Evolutionary conservation across 768 basidiomycete species (phyloP).

Genomic region (Infundibulicybe gibba): DNA sequence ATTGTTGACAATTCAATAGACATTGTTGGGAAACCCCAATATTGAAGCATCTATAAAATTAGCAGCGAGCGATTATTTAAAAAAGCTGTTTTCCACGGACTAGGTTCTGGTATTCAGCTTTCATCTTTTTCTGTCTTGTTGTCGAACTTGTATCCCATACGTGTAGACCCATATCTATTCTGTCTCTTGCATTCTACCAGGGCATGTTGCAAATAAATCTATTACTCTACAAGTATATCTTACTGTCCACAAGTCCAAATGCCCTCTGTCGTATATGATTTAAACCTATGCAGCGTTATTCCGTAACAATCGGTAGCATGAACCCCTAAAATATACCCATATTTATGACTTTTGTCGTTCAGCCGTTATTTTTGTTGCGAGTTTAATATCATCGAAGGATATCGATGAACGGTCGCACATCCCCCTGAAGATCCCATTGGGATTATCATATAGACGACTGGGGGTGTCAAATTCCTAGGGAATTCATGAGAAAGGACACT

Average conservation of each 20-base stretch:
- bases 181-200: neutral
- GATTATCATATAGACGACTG: constrained; percentile 49
- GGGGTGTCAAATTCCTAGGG: constrained; percentile 83
- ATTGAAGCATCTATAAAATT: constrained; percentile 61
- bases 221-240: neutral
- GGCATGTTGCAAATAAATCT: neutral
- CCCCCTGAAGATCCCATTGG: constrained; percentile 70
- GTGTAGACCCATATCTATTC: neutral
- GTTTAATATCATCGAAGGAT: constrained; percentile 61
- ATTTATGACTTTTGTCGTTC: too few relatives aligned
- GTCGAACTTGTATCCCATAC: neutral
- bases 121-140: neutral
- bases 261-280: too few relatives aligned
- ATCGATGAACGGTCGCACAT: constrained; percentile 89
- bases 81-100: constrained; percentile 54
- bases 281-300: too few relatives aligned
- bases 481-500: neutral
- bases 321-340: too few relatives aligned
- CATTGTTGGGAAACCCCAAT: constrained; percentile 54
- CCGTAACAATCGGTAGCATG: too few relatives aligned
- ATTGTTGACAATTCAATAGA: constrained; percentile 23
- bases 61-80: constrained; percentile 69
- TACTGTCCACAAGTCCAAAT: too few relatives aligned
- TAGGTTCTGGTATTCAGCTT: constrained; percentile 9
- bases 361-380: constrained; percentile 26